phyloP scores from a whole-genome alignment of 352 stramenopile species.

The Elongisporangium undulatum region DNA sequence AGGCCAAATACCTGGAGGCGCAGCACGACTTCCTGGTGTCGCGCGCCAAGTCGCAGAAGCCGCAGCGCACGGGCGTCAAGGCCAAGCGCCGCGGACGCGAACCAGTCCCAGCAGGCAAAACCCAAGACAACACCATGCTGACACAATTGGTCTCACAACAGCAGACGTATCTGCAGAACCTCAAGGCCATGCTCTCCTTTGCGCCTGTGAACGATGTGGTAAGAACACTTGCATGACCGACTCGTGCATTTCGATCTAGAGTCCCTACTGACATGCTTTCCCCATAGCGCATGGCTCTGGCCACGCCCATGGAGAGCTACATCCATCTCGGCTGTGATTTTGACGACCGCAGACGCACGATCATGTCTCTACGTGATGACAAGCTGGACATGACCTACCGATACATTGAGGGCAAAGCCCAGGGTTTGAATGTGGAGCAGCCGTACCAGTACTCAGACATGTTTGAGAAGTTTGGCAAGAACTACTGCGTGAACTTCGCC shows the following conservation, averaged over 20 bases:
- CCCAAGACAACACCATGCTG: conserved; percentile 44
- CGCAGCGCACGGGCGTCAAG: conserved; percentile 41
- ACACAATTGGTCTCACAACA: conserved; percentile 60
- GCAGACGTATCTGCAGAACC: conserved; percentile 70
- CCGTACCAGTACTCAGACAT: conserved; percentile 72
- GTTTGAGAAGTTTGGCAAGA: conserved; percentile 82
- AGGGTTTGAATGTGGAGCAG: conserved; percentile 45
- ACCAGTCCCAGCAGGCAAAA: conserved; percentile 26
- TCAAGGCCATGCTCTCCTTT: conserved; percentile 73
- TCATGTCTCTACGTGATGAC: conserved; percentile 59
- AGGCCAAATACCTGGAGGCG: conserved; percentile 62
- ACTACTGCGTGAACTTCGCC: conserved; percentile 72
- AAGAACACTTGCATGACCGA: no score
- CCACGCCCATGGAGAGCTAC: conserved; percentile 77
- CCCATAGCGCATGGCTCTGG: conserved; percentile 49
- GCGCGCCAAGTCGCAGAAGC: conserved; percentile 35
- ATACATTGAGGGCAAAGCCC: conserved; percentile 71
- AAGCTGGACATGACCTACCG: conserved; percentile 79
- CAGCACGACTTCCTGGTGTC: conserved; percentile 67
- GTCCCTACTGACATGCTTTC: no score
- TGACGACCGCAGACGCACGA: conserved; percentile 50
- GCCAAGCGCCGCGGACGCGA: conserved; percentile 35
- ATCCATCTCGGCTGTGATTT: conserved; percentile 63
- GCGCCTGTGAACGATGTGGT: conserved; percentile 72
- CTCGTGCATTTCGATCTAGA: neutral